Conservation (phyloP, 768 basidiomycete genomes). For the Suillus discolor region DNA sequence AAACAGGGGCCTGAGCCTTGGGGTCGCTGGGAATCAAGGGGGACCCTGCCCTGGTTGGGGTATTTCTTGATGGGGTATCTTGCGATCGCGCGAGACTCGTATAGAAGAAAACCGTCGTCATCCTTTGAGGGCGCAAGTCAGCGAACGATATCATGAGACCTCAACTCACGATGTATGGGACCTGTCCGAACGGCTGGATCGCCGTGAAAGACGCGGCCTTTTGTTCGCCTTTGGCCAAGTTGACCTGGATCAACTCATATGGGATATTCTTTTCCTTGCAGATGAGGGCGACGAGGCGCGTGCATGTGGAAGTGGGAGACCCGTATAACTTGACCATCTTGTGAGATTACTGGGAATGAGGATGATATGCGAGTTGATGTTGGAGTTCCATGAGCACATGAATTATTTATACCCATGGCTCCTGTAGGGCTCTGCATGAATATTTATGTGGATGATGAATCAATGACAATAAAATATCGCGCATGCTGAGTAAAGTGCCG, state of each 20-base stretch:
- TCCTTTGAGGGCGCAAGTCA: slow-evolving; percentile 31
- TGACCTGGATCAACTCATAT: slow-evolving; percentile 50
- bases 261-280: slow-evolving; percentile 59
- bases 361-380: no score
- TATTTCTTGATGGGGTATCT: slow-evolving; percentile 63
- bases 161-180: slow-evolving; percentile 44
- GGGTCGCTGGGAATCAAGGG: slow-evolving; percentile 50
- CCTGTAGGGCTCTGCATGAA: no score
- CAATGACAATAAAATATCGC: no score
- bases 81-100: slow-evolving; percentile 62
- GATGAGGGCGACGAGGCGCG: slow-evolving; percentile 51
- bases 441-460: no score
- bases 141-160: not conserved
- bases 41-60: slow-evolving; percentile 49
- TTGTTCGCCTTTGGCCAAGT: slow-evolving; percentile 47
- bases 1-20: slow-evolving; percentile 34
- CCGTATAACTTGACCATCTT: slow-evolving; percentile 42
- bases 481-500: no score
- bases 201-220: slow-evolving; percentile 45
- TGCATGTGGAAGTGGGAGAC: slow-evolving; percentile 43
- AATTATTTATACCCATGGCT: no score
- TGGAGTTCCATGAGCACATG: no score
- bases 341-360: no score
- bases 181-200: slow-evolving; percentile 61
- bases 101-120: slow-evolving; percentile 65